phyloP scores from a whole-genome alignment of 257 asterid genomes.

The Solanum pinnatisectum region DNA sequence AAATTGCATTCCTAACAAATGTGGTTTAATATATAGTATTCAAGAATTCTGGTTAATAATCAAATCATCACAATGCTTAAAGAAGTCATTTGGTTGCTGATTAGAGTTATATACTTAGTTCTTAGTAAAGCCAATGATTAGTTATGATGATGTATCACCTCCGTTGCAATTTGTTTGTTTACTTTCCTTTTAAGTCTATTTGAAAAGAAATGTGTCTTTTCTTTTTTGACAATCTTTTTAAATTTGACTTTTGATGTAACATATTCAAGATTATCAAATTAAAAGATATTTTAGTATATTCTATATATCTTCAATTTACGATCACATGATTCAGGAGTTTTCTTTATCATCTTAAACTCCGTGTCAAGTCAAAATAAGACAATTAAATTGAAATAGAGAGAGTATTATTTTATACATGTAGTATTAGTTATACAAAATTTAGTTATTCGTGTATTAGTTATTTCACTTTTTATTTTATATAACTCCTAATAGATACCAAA shows the following conservation, averaged over 20 bases:
- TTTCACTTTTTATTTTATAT: not conserved
- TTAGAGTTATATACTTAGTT: not conserved
- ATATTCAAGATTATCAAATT: not conserved
- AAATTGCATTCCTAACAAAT: too few species aligned
- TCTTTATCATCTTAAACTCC: not conserved
- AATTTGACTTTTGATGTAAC: too few species aligned
- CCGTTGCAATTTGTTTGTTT: not conserved
- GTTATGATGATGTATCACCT: not conserved
- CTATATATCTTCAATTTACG: not conserved
- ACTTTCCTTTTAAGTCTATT: not conserved
- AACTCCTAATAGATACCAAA: not conserved
- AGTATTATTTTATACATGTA: not conserved
- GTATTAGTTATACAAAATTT: too few species aligned
- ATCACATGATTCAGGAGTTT: not conserved
- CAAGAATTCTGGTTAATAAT: not conserved
- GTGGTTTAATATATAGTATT: not conserved
- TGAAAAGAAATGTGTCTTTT: not conserved
- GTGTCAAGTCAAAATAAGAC: accelerated
- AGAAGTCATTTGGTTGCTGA: not conserved
- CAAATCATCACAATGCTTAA: not conserved
- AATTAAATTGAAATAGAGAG: accelerated
- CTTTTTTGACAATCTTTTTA: not conserved
- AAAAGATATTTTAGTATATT: not conserved
- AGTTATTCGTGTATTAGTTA: not conserved
- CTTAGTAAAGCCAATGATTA: not conserved